Evolutionary conservation across 495 filamentous ascomycete genomes (phyloP).

Genomic region (Diplogelasinospora grovesii): DNA sequence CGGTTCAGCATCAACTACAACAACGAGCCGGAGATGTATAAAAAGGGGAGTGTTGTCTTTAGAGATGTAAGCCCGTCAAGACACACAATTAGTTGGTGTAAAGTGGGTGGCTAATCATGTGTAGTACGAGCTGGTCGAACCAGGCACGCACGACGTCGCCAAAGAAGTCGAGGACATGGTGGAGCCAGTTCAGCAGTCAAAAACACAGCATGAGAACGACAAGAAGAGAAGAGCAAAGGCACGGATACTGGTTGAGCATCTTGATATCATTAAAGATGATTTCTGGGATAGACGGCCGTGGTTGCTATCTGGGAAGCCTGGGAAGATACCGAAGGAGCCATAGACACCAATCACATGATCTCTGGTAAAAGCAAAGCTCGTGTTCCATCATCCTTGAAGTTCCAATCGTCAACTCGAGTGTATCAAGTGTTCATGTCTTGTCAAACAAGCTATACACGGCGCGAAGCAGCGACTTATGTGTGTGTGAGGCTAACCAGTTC

Average conservation of each 20-base stretch:
- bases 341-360: no score
- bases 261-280: constrained; percentile 88
- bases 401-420: no score
- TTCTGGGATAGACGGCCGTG: constrained; percentile 88
- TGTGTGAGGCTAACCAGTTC: no score
- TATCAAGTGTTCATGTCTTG: no score
- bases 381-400: no score
- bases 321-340: constrained; percentile 54
- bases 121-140: constrained; percentile 51
- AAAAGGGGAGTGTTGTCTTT: constrained; percentile 86
- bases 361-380: no score
- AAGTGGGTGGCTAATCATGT: no score
- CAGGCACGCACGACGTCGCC: constrained; percentile 31
- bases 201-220: constrained; percentile 70
- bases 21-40: constrained; percentile 85
- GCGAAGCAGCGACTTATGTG: no score
- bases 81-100: no score
- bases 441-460: no score
- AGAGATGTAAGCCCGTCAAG: constrained; percentile 56
- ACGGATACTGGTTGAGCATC: constrained; percentile 68
- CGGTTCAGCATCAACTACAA: constrained; percentile 94
- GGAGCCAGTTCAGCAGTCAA: constrained; percentile 49
- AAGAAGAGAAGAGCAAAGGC: constrained; percentile 70
- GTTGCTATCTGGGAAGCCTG: constrained; percentile 71
- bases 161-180: constrained; percentile 31